Conservation (phyloP, 768 basidiomycete species). For the Boletales sp. region DNA sequence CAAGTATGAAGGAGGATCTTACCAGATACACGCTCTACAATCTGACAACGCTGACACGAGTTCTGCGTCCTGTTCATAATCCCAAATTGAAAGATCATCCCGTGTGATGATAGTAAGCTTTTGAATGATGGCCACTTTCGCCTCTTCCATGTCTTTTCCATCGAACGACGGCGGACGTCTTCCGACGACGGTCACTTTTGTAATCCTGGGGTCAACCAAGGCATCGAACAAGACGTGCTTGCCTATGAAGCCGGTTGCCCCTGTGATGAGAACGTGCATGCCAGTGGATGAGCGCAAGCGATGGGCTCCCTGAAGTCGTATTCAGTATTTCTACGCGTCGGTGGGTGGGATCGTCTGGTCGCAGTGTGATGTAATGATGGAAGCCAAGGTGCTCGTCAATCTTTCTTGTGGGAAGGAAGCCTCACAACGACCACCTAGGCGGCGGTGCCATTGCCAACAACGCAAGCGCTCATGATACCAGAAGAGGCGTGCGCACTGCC, state of each 20-base stretch:
- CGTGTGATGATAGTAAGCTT: slow-evolving; percentile 23
- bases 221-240: slow-evolving; percentile 16
- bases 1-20: neutral
- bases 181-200: slow-evolving; percentile 24
- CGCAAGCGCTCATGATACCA: neutral
- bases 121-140: slow-evolving; percentile 14
- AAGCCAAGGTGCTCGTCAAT: neutral
- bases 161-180: slow-evolving; percentile 21
- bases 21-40: slow-evolving; percentile 27
- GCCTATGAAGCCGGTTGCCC: slow-evolving; percentile 25
- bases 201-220: slow-evolving; percentile 17
- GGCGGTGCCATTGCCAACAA: neutral
- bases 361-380: too few species aligned
- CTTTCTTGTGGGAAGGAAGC: neutral
- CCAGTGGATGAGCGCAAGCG: neutral
- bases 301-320: neutral
- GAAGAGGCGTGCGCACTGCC: neutral
- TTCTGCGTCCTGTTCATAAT: slow-evolving; percentile 23
- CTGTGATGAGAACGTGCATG: slow-evolving; percentile 27
- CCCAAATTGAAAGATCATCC: slow-evolving; percentile 24
- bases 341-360: too few species aligned
- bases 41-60: slow-evolving; percentile 20
- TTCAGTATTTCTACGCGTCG: neutral
- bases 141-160: slow-evolving; percentile 11
- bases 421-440: neutral